A percentile compares a stretch with the other conserved stretches of the same genome.
Evolutionary conservation across 768 basidiomycete species (phyloP).

Genomic region (Auriculariales sp.): DNA sequence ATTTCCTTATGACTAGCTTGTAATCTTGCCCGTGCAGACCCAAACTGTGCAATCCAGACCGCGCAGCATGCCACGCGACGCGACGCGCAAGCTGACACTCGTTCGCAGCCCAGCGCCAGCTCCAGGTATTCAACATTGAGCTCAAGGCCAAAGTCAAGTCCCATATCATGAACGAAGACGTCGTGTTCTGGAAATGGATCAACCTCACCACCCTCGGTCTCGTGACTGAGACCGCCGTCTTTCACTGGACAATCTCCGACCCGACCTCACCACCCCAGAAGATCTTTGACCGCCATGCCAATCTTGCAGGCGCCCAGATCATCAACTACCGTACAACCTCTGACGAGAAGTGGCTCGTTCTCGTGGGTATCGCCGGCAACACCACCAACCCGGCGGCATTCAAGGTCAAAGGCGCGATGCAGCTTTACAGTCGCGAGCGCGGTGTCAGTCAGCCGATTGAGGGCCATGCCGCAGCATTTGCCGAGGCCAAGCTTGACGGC

Average conservation of each 20-base stretch:
- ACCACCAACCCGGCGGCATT: conserved; percentile 87
- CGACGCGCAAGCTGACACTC: conserved; percentile 2
- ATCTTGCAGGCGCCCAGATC: conserved; percentile 89
- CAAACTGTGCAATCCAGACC: too few species aligned
- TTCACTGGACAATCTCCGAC: conserved; percentile 77
- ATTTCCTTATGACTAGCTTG: too few species aligned
- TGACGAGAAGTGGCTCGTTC: conserved; percentile 95
- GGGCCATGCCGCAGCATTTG: conserved; percentile 94
- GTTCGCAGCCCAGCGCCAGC: conserved; percentile 67
- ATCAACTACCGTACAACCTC: conserved; percentile 91
- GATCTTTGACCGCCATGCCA: conserved; percentile 91
- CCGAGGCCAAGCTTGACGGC: conserved; percentile 82
- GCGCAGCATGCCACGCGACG: background rate
- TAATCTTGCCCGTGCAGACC: too few species aligned
- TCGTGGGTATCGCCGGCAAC: conserved; percentile 90
- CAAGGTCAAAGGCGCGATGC: conserved; percentile 98
- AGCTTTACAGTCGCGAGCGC: conserved; percentile 85
- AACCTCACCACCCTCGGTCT: conserved; percentile 82
- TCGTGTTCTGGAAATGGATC: conserved; percentile 99
- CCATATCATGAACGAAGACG: conserved; percentile 83
- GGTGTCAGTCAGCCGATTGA: conserved; percentile 96
- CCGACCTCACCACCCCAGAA: conserved; percentile 71
- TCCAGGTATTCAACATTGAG: conserved; percentile 97
- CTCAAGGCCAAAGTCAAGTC: conserved; percentile 97
- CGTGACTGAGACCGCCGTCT: conserved; percentile 88